A percentile compares a stretch with the other conserved stretches of the same genome.
Conservation (phyloP, 2,329 filamentous ascomycete genomes). For the Microdochium nivale region DNA sequence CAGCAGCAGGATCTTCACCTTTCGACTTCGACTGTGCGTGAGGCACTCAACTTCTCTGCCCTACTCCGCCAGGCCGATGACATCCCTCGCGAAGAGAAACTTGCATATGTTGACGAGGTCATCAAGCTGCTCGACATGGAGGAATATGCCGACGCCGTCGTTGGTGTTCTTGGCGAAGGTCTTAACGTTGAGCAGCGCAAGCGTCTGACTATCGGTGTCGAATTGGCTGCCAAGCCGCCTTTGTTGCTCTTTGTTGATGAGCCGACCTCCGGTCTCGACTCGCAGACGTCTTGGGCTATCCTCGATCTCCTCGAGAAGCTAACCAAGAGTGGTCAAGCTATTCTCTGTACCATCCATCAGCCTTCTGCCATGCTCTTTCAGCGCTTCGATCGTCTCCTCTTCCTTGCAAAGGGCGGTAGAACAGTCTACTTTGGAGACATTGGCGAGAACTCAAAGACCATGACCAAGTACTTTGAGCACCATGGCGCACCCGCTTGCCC, state of each 20-base stretch:
- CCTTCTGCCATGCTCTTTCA: conserved; percentile 95
- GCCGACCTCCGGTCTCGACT: conserved; percentile 88
- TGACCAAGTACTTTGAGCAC: conserved; percentile 70
- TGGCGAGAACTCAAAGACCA: conserved; percentile 57
- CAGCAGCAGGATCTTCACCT: conserved; percentile 90
- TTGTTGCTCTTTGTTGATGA: conserved; percentile 90
- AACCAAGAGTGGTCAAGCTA: conserved; percentile 79
- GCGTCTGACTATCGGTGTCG: conserved; percentile 90
- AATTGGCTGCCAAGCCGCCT: conserved; percentile 84
- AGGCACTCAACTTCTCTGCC: conserved; percentile 80
- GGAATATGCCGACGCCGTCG: conserved; percentile 80
- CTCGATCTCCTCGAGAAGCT: conserved; percentile 81
- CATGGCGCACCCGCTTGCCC: conserved; percentile 61
- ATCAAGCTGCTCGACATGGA: conserved; percentile 89
- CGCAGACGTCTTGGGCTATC: conserved; percentile 90
- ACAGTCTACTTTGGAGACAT: conserved; percentile 80
- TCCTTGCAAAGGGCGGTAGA: conserved; percentile 65
- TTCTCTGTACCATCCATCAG: conserved; percentile 96
- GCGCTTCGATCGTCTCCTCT: conserved; percentile 74
- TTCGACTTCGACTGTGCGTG: conserved; percentile 75
- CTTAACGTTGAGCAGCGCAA: conserved; percentile 64
- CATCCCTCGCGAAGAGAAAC: conserved; percentile 66
- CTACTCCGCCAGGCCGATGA: conserved; percentile 73
- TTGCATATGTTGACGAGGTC: conserved; percentile 81
- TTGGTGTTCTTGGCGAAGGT: conserved; percentile 84